Base-by-base conservation (phyloP, 164 flowering plant genomes). In the Protea cynaroides region DNA sequence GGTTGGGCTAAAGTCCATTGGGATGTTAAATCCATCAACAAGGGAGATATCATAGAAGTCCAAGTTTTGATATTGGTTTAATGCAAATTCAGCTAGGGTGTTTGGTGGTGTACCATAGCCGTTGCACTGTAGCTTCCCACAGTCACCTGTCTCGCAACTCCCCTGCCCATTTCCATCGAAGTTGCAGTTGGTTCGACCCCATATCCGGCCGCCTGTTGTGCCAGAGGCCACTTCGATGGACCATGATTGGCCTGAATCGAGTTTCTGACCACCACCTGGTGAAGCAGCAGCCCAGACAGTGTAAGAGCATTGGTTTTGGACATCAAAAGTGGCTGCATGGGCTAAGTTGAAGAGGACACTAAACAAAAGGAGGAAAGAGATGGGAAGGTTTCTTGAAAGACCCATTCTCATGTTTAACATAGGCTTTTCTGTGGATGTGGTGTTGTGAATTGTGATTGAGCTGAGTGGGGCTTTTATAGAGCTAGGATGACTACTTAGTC, bases 111-210 rank as follows among this genome's bases (percentile, higher is more conserved):
- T 2, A 7, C 77, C 77, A 22, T 34, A 63, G 5, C 25, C 29
- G 11, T n/a, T 0, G 62, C 77, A 70, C 1, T 44, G 18, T 22
- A 74, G 67, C 36, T 71, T 74, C 50, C 51, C n/a, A 57, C 72
- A 74, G 62, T 70, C 77, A 7, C 50, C 77, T 65, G 58, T 74
- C 36, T 62, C 51, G 61, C 77, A 74, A 8, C 44, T 38, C 24
- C 77, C 77, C 13, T 56, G 38, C 18, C 77, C 74, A 4, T 8
- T 46, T 46, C 15, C 50, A 1, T 46, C 50, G 13, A 46, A 46
- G 50, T 2, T 46, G 50, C 50, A 46, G 50, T 46, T 46, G 50
- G 50, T 46, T 10, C 77, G 66, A 23, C 65, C 77, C 77, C 77
- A 74, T 40, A 74, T 63, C 1, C 69, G 58, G 54, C 71, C 72